A percentile compares a stretch with the other conserved stretches of the same genome.
Conservation (phyloP, 148 eudicot species). For the Camellia granthamiana region DNA sequence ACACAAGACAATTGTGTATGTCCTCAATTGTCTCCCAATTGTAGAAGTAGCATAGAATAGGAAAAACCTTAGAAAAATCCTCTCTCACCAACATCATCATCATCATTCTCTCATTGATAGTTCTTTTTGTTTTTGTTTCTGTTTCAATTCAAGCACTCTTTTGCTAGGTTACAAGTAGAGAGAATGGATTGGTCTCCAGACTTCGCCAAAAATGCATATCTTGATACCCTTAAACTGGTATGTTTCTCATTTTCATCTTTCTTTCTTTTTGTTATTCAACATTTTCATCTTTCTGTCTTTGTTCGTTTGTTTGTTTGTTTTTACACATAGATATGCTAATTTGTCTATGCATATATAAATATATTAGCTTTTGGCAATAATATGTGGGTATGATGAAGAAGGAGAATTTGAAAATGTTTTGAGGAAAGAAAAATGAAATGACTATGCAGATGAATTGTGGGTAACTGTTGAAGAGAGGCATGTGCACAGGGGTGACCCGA, state of each 20-base stretch:
- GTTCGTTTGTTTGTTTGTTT: neutral
- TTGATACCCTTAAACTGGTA: constrained; percentile 48
- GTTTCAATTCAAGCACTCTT: neutral
- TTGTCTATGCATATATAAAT: no score
- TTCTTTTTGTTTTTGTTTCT: neutral
- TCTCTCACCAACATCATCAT: neutral
- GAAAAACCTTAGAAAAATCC: neutral
- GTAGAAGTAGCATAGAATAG: neutral
- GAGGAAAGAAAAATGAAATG: no score
- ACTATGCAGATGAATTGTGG: no score
- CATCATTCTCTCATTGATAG: neutral
- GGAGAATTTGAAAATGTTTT: no score
- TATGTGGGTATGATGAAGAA: no score
- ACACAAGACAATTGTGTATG: neutral
- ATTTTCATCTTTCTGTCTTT: neutral
- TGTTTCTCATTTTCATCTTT: neutral
- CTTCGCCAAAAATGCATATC: constrained; percentile 39
- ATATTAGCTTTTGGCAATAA: no score
- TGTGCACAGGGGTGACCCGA: no score
- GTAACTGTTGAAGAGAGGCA: no score
- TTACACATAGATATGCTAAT: neutral
- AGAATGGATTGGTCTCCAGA: constrained; percentile 35
- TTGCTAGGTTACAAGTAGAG: neutral
- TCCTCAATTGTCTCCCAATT: neutral
- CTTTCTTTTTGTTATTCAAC: neutral